These are phyloP conservation scores for Cladophialophora immunda DNA, from an alignment of 2,329 filamentous ascomycete genomes.

Conservation along the genomic window DNA sequence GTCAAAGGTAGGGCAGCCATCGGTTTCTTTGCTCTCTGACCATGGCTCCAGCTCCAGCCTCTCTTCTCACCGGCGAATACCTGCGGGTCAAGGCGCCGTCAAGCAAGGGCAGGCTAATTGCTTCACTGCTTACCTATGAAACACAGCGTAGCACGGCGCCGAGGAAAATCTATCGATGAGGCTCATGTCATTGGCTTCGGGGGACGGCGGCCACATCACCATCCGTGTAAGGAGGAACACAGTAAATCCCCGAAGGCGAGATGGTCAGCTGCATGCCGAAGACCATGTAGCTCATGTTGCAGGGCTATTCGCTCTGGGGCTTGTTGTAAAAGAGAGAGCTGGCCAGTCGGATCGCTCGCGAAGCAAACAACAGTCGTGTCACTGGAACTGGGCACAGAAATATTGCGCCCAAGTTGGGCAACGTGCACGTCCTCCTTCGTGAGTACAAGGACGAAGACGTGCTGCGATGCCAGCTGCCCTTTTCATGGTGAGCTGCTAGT, in stretches of 20 bases:
- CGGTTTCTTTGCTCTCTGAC: neutral
- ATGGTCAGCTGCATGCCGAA: neutral
- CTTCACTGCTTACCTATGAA: neutral
- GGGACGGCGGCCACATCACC: neutral
- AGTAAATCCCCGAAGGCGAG: neutral
- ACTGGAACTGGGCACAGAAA: neutral
- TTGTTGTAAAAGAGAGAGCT: neutral
- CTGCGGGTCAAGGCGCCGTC: neutral
- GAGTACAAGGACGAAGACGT: neutral
- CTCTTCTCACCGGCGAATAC: neutral
- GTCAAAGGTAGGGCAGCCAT: neutral
- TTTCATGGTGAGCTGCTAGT: neutral
- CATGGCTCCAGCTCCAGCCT: neutral
- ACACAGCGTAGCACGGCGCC: neutral
- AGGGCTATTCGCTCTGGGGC: neutral
- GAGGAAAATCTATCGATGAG: neutral
- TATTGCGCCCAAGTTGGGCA: neutral
- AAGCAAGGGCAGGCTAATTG: neutral
- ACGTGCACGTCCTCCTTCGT: neutral
- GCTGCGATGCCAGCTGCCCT: neutral
- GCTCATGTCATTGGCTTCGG: neutral
- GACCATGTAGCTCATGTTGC: neutral
- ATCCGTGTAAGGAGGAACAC: neutral
- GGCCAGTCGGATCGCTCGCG: neutral
- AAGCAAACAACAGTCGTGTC: slow-evolving; percentile 5